phyloP scores from a whole-genome alignment of 2,329 filamentous ascomycete species.

The Fusarium sp. region DNA sequence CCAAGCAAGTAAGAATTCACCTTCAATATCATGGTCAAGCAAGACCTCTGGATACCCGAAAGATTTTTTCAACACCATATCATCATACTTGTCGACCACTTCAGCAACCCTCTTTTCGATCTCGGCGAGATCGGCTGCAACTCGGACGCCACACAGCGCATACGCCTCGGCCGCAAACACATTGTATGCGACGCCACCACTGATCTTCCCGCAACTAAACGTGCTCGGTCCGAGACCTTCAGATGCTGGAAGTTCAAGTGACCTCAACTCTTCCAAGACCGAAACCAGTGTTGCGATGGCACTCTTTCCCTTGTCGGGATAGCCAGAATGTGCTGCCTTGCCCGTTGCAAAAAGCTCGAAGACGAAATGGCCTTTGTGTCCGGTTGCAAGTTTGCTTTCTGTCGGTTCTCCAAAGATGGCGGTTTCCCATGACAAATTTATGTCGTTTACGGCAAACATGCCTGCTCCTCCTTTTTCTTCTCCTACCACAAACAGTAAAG shows the following conservation, averaged over 20 bases:
- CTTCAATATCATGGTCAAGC: not conserved
- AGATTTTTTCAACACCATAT: not conserved
- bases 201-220: not conserved
- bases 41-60: not conserved
- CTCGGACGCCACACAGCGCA: not conserved
- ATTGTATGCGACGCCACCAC: not conserved
- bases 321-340: constrained; percentile 57
- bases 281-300: not conserved
- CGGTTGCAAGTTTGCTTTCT: constrained; percentile 75
- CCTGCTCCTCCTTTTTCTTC: constrained; percentile 77
- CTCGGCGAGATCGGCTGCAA: not conserved
- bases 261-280: constrained; percentile 43
- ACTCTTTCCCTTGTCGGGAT: not conserved
- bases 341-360: constrained; percentile 72
- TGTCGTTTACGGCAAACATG: constrained; percentile 66
- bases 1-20: constrained; percentile 49
- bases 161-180: not conserved
- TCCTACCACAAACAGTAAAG: constrained; percentile 68
- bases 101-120: not conserved
- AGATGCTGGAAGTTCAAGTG: not conserved
- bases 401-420: constrained; percentile 82
- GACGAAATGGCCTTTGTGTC: constrained; percentile 77
- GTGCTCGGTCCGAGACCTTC: not conserved
- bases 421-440: constrained; percentile 67
- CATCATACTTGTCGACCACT: not conserved